Conservation (phyloP, 2,329 filamentous ascomycete genomes). For the Colletotrichum sp. region DNA sequence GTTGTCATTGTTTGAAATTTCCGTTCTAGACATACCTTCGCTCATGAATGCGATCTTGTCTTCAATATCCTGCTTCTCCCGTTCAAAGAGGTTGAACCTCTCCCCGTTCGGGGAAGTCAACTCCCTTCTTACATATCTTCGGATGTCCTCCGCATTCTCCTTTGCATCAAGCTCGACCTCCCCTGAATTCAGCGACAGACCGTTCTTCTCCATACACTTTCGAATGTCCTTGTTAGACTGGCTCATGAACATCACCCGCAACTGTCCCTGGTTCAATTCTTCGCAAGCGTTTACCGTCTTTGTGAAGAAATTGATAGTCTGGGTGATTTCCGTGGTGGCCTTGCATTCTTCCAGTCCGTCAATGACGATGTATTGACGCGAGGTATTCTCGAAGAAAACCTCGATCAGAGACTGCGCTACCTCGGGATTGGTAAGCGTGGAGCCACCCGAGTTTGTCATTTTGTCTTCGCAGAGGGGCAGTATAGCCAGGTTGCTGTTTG, state of each 20-base stretch:
- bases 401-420: conserved; percentile 33
- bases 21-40: neutral
- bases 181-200: conserved; percentile 23
- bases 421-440: conserved; percentile 27
- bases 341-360: conserved; percentile 50
- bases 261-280: conserved; percentile 22
- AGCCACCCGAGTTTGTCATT: conserved; percentile 26
- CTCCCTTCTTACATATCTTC: neutral
- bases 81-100: neutral
- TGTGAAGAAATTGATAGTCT: conserved; percentile 31
- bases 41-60: conserved; percentile 8
- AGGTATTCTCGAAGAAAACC: conserved; percentile 29
- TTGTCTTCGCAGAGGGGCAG: conserved; percentile 34
- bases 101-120: too few species aligned
- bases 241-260: conserved; percentile 37
- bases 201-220: conserved; percentile 23
- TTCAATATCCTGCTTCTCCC: neutral
- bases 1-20: neutral
- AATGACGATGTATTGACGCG: conserved; percentile 41
- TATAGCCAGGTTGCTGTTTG: conserved; percentile 26
- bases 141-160: conserved; percentile 11
- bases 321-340: conserved; percentile 26
- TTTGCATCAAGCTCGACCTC: conserved; percentile 33
- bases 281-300: conserved; percentile 27
- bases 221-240: conserved; percentile 31